phyloP scores from a whole-genome alignment of 805 yeast species.

The Saturnispora galanensis region DNA sequence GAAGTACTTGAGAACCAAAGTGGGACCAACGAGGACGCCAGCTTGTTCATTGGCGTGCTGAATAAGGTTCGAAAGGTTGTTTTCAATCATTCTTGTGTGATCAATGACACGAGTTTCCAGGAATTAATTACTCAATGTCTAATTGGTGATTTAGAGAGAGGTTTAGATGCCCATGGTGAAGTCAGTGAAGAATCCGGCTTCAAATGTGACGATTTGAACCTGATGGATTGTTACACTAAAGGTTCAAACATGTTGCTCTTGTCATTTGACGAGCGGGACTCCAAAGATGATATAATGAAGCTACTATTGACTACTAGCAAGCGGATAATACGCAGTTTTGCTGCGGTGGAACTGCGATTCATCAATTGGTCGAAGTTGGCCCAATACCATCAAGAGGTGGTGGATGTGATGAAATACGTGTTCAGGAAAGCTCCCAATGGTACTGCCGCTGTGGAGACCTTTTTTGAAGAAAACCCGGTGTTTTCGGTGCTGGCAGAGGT shows the following conservation, averaged over 20 bases:
- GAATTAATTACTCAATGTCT: background rate
- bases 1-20: constrained; percentile 1
- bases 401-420: constrained; percentile 5
- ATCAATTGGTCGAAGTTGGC: constrained; percentile 4
- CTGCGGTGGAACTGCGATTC: background rate
- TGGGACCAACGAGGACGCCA: constrained; percentile 3
- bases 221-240: background rate
- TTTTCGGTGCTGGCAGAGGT: constrained; percentile 20
- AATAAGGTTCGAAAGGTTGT: constrained; percentile 6
- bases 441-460: constrained; percentile 15
- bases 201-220: background rate
- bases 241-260: constrained; percentile 1
- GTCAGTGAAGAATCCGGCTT: background rate
- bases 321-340: background rate
- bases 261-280: constrained; percentile 3
- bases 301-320: background rate
- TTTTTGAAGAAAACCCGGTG: constrained; percentile 19
- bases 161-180: background rate
- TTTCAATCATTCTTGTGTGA: constrained; percentile 1
- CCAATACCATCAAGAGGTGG: constrained; percentile 7
- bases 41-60: constrained; percentile 5
- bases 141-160: constrained; percentile 1
- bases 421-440: constrained; percentile 8
- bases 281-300: constrained; percentile 4
- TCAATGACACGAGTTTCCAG: background rate